A percentile compares a stretch with the other conserved stretches of the same genome.
phyloP scores from a whole-genome alignment of 495 filamentous ascomycete species.

The Penicillium herquei region DNA sequence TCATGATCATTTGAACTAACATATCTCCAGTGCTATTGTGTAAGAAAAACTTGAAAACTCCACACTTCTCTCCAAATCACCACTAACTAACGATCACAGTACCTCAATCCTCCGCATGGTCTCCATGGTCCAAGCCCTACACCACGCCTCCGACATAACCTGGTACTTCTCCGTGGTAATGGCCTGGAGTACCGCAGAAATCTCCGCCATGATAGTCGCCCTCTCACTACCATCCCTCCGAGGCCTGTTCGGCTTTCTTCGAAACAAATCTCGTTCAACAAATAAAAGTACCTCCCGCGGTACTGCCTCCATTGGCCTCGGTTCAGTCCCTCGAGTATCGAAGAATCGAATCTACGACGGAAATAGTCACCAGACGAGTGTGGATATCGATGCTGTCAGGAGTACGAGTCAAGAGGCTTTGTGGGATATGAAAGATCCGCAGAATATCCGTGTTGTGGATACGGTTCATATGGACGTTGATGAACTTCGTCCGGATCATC shows the following conservation, averaged over 20 bases:
- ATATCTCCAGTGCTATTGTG: neutral
- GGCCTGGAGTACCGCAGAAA: slow-evolving; percentile 16
- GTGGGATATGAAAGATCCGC: neutral
- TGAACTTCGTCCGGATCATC: neutral
- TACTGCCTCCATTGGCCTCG: neutral
- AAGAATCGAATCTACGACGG: neutral
- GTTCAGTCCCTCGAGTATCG: neutral
- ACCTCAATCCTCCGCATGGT: slow-evolving; percentile 21
- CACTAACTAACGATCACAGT: neutral
- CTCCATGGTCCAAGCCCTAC: slow-evolving; percentile 14
- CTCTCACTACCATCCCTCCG: slow-evolving; percentile 19
- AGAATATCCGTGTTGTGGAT: neutral
- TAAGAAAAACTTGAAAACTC: neutral
- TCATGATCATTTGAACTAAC: neutral
- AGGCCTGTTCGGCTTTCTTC: slow-evolving; percentile 11
- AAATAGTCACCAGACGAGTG: neutral
- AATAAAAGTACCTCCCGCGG: neutral
- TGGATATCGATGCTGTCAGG: neutral
- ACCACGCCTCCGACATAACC: slow-evolving; percentile 13
- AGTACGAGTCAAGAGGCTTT: neutral
- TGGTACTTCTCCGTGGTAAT: slow-evolving; percentile 25
- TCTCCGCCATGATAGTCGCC: slow-evolving; percentile 17
- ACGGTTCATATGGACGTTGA: neutral
- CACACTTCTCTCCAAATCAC: neutral
- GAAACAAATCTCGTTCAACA: neutral